These are phyloP conservation scores for Stygiomarasmius scandens DNA, from an alignment of 1,284 basidiomycete genomes.

Conservation along the genomic window DNA sequence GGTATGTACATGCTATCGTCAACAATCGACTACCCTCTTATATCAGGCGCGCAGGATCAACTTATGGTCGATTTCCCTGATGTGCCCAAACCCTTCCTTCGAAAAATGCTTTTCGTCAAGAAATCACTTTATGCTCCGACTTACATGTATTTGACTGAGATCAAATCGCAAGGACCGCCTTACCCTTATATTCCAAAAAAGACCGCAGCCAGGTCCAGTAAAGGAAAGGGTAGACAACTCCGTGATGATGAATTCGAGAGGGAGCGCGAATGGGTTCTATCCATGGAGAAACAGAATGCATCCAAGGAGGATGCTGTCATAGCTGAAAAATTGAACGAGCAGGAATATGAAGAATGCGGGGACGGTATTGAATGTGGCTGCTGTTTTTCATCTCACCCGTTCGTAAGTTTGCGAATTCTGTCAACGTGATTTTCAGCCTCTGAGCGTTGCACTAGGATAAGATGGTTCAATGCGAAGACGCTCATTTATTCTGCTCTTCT, in stretches of 20 bases:
- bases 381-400: constrained; percentile 73
- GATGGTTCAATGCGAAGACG: constrained; percentile 84
- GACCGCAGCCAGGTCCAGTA: constrained; percentile 35
- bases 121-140: constrained; percentile 63
- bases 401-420: constrained; percentile 50
- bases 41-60: constrained; percentile 42
- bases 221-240: constrained; percentile 41
- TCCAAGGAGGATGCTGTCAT: constrained; percentile 26
- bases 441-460: constrained; percentile 53
- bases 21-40: not conserved
- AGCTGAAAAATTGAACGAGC: constrained; percentile 31
- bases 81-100: constrained; percentile 56
- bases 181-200: constrained; percentile 47
- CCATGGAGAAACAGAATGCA: constrained; percentile 35
- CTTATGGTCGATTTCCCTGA: constrained; percentile 59
- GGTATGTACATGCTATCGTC: constrained; percentile 36
- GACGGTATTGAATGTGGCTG: constrained; percentile 81
- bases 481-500: constrained; percentile 70
- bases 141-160: constrained; percentile 46
- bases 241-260: constrained; percentile 36
- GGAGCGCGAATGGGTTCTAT: constrained; percentile 47
- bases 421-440: not conserved
- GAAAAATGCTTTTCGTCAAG: constrained; percentile 36
- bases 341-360: constrained; percentile 45
- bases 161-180: constrained; percentile 30